Base-by-base conservation (phyloP, 495 filamentous ascomycete species). In the Penicillium paxilli region DNA sequence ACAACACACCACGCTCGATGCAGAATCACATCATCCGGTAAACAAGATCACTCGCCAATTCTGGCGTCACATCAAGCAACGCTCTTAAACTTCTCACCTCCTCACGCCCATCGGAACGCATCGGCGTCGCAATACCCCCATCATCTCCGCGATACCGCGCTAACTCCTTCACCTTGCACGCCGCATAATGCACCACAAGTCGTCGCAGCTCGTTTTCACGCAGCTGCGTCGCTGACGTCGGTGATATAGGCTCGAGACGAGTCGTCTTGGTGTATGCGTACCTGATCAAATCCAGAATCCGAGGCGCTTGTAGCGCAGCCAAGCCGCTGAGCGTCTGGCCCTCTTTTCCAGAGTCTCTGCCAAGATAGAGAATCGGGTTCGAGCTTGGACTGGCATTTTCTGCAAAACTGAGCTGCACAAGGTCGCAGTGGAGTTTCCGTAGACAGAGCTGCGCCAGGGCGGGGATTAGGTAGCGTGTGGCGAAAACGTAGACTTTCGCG, bases 401-500 rank as follows among this genome's bases (percentile, higher is more conserved):
- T 23, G 60, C 54, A 23, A 76, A 65, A 2, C 58, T 55, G 9
- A 75, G 53, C 25, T 69, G 51, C 17, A 74, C 41, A 7, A 76
- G 68, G 38, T 74, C 69, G 7, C 54, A 44, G 46, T 78, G 75
- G 14, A 78, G 59, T 48, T 76, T 76, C 24, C 66, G 65, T 16
- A 78, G 72, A 52, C 72, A 76, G 19, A 78, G 61, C 47, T 76
- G 73, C 2, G 73, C 73, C 20, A 78, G 67, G 3, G 68, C 71
- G 20, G 72, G 71, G 35, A 78, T 76, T 25, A 76, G 62, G 59
- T 74, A 78, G 23, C 69, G 68, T 1, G 70, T 75, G 26, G 73
- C 75, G 42, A 78, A 78, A 55, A 78, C 72, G 56, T 78, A 78
- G 30, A 78, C 47, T 57, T 78, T 78, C 20, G 75, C 75, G 41